These are phyloP conservation scores for Colletotrichum incanum DNA, from an alignment of 2,329 filamentous ascomycete species.

Conservation along the genomic window DNA sequence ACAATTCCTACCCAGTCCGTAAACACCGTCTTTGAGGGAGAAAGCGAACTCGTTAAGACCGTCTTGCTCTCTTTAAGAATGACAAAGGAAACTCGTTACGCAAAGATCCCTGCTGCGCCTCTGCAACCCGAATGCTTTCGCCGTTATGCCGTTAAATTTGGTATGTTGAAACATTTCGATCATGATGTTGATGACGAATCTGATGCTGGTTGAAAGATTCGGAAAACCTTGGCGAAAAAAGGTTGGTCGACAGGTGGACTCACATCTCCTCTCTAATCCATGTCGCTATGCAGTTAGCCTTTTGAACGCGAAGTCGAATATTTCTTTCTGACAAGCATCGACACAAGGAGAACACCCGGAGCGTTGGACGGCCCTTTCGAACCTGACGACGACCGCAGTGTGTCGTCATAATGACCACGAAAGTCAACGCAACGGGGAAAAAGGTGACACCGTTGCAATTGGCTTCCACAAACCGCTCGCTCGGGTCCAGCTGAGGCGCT, in stretches of 20 bases:
- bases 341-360: slow-evolving; percentile 22
- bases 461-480: slow-evolving; percentile 25
- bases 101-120: slow-evolving; percentile 6
- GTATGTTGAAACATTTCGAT: slow-evolving; percentile 16
- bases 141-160: slow-evolving; percentile 33
- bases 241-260: slow-evolving; percentile 22
- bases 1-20: background rate
- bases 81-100: slow-evolving; percentile 38
- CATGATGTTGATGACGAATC: slow-evolving; percentile 3
- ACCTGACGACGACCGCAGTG: background rate
- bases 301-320: background rate
- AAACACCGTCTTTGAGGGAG: slow-evolving; percentile 22
- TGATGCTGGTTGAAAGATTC: slow-evolving; percentile 8
- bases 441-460: background rate
- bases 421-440: background rate
- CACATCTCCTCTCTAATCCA: slow-evolving; percentile 39
- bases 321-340: background rate
- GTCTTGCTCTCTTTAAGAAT: background rate
- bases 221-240: background rate
- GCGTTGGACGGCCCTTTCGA: background rate
- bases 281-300: slow-evolving; percentile 40
- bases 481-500: slow-evolving; percentile 13
- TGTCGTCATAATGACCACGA: slow-evolving; percentile 4
- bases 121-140: slow-evolving; percentile 13
- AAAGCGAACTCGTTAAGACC: background rate